phyloP scores from a whole-genome alignment of 371 early-diverging fungal genomes.

The Chytridium lagenaria region DNA sequence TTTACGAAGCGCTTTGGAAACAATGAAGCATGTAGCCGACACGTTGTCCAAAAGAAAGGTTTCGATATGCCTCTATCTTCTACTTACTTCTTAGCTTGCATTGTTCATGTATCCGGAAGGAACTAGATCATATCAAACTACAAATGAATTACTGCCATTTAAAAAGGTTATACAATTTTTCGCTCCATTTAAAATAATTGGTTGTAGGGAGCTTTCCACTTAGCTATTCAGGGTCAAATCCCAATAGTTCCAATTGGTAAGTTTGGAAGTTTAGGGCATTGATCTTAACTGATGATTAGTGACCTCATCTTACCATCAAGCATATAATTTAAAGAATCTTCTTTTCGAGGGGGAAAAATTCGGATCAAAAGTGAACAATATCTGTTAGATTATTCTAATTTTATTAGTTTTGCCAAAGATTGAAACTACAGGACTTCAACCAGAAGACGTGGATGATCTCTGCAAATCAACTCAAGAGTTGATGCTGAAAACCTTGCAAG shows the following conservation, averaged over 20 bases:
- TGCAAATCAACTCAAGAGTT: slow-evolving; percentile 35
- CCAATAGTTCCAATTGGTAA: slow-evolving; percentile 88
- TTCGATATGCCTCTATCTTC: slow-evolving; percentile 18
- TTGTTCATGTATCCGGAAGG: slow-evolving; percentile 95
- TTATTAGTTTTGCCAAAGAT: slow-evolving; percentile 77
- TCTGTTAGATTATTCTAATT: not conserved
- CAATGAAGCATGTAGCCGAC: slow-evolving; percentile 76
- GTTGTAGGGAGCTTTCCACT: slow-evolving; percentile 69
- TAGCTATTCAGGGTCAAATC: slow-evolving; percentile 85
- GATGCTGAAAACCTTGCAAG: slow-evolving; percentile 29
- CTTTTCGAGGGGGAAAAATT: slow-evolving; percentile 73
- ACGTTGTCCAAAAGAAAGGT: slow-evolving; percentile 79
- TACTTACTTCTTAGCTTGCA: slow-evolving; percentile 56
- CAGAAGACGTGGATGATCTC: slow-evolving; percentile 73
- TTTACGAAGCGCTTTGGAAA: slow-evolving; percentile 76
- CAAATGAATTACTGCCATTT: slow-evolving; percentile 83
- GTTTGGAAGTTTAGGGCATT: slow-evolving; percentile 6
- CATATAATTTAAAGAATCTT: slow-evolving; percentile 69
- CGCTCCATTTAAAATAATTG: not conserved
- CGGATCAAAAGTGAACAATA: slow-evolving; percentile 66
- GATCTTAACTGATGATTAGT: slow-evolving; percentile 17
- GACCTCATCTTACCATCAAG: slow-evolving; percentile 73
- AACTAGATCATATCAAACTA: slow-evolving; percentile 80
- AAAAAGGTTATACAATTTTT: slow-evolving; percentile 78
- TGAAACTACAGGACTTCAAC: slow-evolving; percentile 63